Percentiles rank a stretch among this genome's conserved stretches.
Evolutionary conservation across 2,329 filamentous ascomycete genomes (phyloP).

Genomic region (Pleoardoris graminearum): DNA sequence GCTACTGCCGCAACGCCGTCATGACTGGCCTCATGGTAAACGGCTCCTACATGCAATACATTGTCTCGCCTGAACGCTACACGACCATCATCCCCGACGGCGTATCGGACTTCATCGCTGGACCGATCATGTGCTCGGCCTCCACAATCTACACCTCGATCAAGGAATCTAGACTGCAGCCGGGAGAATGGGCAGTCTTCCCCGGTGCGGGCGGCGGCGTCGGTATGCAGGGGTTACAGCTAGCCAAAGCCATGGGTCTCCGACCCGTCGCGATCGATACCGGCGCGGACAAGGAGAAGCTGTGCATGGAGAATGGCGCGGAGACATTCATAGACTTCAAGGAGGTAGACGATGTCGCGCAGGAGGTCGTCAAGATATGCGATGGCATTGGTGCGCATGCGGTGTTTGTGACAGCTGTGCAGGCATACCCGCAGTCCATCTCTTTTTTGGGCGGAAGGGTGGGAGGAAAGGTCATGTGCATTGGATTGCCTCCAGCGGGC

Average conservation of each 20-base stretch:
- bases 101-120: constrained; percentile 59
- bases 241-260: constrained; percentile 47
- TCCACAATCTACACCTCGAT: constrained; percentile 63
- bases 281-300: constrained; percentile 40
- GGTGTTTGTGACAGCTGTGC: constrained; percentile 45
- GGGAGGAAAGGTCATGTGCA: constrained; percentile 58
- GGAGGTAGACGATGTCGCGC: constrained; percentile 36
- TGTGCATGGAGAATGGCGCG: constrained; percentile 40
- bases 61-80: constrained; percentile 59
- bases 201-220: constrained; percentile 54
- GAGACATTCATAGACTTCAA: constrained; percentile 47
- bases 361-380: constrained; percentile 37
- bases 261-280: constrained; percentile 44
- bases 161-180: constrained; percentile 52
- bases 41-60: constrained; percentile 63
- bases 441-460: constrained; percentile 50
- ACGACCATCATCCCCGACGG: constrained; percentile 60
- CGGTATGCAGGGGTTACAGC: constrained; percentile 60
- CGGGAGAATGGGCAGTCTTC: constrained; percentile 58
- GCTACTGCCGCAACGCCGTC: constrained; percentile 55
- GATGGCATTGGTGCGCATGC: constrained; percentile 46
- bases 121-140: constrained; percentile 64
- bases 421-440: constrained; percentile 35
- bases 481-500: constrained; percentile 47
- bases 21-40: constrained; percentile 50